Conservation (phyloP, 108 stramenopile species). For the Pseudonitzschia multiseries region DNA sequence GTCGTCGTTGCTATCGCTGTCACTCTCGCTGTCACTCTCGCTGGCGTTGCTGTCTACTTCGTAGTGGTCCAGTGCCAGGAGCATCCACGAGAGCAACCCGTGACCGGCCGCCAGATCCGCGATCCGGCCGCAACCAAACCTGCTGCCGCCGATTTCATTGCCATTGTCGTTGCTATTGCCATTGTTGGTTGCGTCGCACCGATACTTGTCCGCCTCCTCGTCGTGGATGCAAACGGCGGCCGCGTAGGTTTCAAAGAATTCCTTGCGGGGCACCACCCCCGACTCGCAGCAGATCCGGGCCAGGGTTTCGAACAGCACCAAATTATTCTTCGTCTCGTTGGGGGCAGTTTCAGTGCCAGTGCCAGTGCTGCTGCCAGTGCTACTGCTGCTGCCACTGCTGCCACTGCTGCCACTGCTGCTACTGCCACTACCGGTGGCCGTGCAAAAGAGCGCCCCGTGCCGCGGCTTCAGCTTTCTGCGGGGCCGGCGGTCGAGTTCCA, state of each 20-base stretch:
- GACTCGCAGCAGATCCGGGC: slow-evolving; percentile 48
- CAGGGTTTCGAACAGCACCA: slow-evolving; percentile 55
- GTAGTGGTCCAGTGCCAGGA: slow-evolving; percentile 47
- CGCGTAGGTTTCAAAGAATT: slow-evolving; percentile 71
- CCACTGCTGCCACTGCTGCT: background rate
- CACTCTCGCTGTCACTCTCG: background rate
- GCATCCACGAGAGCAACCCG: slow-evolving; percentile 69
- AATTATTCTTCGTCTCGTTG: background rate
- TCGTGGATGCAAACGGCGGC: slow-evolving; percentile 53
- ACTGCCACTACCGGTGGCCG: background rate
- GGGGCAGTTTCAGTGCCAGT: background rate
- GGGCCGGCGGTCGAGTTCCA: background rate
- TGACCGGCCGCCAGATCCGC: slow-evolving; percentile 66
- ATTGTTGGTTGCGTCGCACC: too few species aligned
- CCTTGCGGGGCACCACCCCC: slow-evolving; percentile 56
- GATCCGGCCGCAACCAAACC: slow-evolving; percentile 19
- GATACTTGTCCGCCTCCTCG: too few species aligned
- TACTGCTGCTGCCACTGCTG: background rate
- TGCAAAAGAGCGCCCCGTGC: background rate
- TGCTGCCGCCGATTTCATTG: background rate
- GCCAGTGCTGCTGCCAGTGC: background rate
- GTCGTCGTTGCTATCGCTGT: background rate
- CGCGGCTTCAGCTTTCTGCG: background rate
- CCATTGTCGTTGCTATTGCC: too few species aligned
- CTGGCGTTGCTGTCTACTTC: background rate